Conservation (phyloP, 2,329 filamentous ascomycete species). For the Aspergillus fumigatus region DNA sequence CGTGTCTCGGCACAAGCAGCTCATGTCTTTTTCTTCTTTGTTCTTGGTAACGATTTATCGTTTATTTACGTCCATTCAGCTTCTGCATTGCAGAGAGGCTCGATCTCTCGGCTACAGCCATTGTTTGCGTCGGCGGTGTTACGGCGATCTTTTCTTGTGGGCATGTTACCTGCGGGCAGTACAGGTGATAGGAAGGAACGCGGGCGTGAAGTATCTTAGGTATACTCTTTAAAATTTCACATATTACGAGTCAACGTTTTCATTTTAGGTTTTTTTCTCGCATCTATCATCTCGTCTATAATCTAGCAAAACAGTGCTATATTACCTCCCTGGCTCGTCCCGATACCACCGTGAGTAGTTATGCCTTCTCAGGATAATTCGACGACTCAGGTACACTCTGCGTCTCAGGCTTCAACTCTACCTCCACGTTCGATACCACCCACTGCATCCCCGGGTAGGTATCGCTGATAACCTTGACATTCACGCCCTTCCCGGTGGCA, state of each 20-base stretch:
- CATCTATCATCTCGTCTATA: neutral
- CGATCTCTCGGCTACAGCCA: neutral
- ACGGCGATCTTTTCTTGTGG: neutral
- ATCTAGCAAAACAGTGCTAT: neutral
- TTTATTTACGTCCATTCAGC: neutral
- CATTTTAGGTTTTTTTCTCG: neutral
- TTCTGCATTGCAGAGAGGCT: neutral
- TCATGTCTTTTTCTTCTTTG: neutral
- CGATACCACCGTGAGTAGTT: neutral
- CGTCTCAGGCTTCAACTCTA: slow-evolving; percentile 38
- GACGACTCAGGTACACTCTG: slow-evolving; percentile 14
- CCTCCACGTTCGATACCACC: slow-evolving; percentile 47
- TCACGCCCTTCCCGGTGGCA: slow-evolving; percentile 56
- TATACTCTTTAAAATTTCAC: neutral
- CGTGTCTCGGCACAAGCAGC: neutral
- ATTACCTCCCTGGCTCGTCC: neutral
- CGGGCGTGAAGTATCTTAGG: neutral
- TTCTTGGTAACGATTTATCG: neutral
- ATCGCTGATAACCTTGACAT: slow-evolving; percentile 78
- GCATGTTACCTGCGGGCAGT: neutral
- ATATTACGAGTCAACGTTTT: neutral
- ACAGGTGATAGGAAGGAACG: neutral
- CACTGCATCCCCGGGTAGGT: slow-evolving; percentile 75
- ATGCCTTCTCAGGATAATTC: slow-evolving; percentile 12
- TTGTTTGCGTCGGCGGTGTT: neutral